Evolutionary conservation across 257 asterid species (phyloP), one percentile per base, ranked within the genome.

Genomic region (Solanum peruvianum): DNA sequence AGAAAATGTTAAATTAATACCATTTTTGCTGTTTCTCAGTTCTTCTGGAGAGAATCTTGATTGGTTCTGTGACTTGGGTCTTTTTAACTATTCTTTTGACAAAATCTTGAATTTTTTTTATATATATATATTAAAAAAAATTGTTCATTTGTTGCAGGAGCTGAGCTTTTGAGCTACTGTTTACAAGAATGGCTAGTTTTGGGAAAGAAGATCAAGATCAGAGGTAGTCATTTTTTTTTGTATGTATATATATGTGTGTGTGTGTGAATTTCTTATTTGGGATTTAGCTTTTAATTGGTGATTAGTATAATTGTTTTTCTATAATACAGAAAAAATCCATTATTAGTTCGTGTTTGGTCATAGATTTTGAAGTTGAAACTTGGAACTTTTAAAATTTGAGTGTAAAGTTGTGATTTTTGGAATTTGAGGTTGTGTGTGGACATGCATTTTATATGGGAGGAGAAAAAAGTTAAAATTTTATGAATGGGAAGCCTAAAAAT

Each of bases 121-220:
- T 33, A 23, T 81, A 70, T 86, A 35, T 45, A 11, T 45, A 11
- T 2, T 9, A 5, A 5, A 37, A 37, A 35, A 37, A 37, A 27
- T 67, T 84, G 39, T 89, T 87, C 82, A 41, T 85, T 87, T 87
- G 66, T 80, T 27, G 42, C 84, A 71, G 90, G 90, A 92, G 89
- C 86, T 87, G 83, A 56, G 81, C 9, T 82, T 87, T 45, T 64
- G 88, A 84, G 91, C 88, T 88, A n/a, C 83, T 23, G 15, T 69
- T 69, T 70, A 14, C 21, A 87, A 90, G 77, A 89, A 93, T 94
- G 96, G 86, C 96, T 9, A 87, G 89, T 86, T 89, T 94, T 62
- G 86, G 81, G 73, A 91, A 88, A 83, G 94, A 89, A 91, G 94
- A 93, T 91, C 95, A 89, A 86, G 94, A 92, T 89, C 95, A 88